A percentile compares a stretch with the other conserved stretches of the same genome.
phyloP scores from a whole-genome alignment of 2,329 filamentous ascomycete genomes.

The Cladosporium halotolerans region DNA sequence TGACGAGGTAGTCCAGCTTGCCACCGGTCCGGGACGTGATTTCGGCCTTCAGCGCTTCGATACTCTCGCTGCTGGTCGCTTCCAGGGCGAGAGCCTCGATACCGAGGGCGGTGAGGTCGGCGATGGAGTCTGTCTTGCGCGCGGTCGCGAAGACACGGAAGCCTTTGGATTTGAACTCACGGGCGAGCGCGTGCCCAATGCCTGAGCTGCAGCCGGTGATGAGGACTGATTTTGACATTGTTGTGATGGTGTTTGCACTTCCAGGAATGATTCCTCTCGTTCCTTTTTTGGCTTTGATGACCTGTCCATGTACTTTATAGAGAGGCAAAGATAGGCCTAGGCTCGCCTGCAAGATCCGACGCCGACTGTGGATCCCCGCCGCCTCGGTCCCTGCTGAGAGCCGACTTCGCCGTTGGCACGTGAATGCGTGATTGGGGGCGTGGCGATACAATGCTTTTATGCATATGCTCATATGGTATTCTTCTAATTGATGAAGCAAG shows the following conservation, averaged over 20 bases:
- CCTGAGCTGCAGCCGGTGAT: conserved; percentile 40
- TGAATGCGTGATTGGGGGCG: too few species aligned
- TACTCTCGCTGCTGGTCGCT: conserved; percentile 45
- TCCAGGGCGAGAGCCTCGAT: conserved; percentile 52
- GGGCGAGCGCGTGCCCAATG: conserved; percentile 54
- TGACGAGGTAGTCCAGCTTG: conserved; percentile 51
- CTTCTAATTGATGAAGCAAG: too few species aligned
- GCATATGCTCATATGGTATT: too few species aligned
- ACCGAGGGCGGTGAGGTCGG: conserved; percentile 43
- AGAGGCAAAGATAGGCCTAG: not conserved
- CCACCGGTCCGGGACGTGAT: conserved; percentile 43
- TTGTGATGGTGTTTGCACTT: not conserved
- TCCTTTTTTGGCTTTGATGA: too few species aligned
- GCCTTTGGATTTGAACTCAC: conserved; percentile 49
- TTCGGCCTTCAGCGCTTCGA: conserved; percentile 41
- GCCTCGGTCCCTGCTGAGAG: too few species aligned
- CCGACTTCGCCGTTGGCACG: too few species aligned
- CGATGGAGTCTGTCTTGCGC: conserved; percentile 44
- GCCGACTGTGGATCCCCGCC: too few species aligned
- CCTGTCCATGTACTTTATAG: too few species aligned
- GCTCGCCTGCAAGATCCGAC: too few species aligned
- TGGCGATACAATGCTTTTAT: too few species aligned
- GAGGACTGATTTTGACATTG: conserved; percentile 25
- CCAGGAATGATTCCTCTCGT: not conserved
- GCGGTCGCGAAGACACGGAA: conserved; percentile 55